A percentile compares a stretch with the other conserved stretches of the same genome.
phyloP scores from a whole-genome alignment of 345 rosid species.

The Lagerstroemia speciosa region DNA sequence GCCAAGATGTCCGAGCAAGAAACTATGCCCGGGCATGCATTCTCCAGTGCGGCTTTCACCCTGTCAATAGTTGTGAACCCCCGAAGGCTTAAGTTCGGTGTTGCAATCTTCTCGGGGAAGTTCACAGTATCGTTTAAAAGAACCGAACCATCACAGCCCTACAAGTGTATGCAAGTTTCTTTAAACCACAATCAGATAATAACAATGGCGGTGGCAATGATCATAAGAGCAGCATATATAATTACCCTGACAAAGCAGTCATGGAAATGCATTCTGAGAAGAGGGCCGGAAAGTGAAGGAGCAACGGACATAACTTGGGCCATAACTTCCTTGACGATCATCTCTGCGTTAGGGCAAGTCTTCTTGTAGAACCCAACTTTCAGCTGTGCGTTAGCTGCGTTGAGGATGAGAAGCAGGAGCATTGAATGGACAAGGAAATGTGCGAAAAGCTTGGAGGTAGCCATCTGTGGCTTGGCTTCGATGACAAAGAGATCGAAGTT shows the following conservation, averaged over 20 bases:
- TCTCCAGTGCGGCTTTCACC: slow-evolving; percentile 49
- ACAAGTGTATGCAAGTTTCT: not conserved
- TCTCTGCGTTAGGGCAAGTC: slow-evolving; percentile 43
- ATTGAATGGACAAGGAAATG: slow-evolving; percentile 7
- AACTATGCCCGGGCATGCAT: slow-evolving; percentile 61
- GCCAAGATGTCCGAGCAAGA: slow-evolving; percentile 77
- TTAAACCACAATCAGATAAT: not conserved
- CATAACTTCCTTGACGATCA: slow-evolving; percentile 25
- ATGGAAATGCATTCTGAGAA: slow-evolving; percentile 70
- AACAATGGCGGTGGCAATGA: not conserved
- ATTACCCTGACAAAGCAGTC: slow-evolving; percentile 73
- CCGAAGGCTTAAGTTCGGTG: slow-evolving; percentile 47
- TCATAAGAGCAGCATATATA: not conserved
- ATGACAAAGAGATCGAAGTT: not conserved
- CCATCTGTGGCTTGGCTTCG: slow-evolving; percentile 19
- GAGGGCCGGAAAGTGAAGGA: slow-evolving; percentile 43
- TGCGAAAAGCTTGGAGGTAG: slow-evolving; percentile 16
- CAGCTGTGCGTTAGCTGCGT: slow-evolving; percentile 17
- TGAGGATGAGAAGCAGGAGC: slow-evolving; percentile 19
- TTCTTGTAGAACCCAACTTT: slow-evolving; percentile 48
- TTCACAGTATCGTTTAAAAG: slow-evolving; percentile 42
- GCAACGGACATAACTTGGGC: slow-evolving; percentile 25
- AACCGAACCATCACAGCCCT: slow-evolving; percentile 89
- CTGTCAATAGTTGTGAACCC: slow-evolving; percentile 53
- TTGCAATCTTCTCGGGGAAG: slow-evolving; percentile 38